A percentile compares a stretch with the other conserved stretches of the same genome.
Conservation (phyloP, 305 asterid genomes). For the Fraxinus latifolia region DNA sequence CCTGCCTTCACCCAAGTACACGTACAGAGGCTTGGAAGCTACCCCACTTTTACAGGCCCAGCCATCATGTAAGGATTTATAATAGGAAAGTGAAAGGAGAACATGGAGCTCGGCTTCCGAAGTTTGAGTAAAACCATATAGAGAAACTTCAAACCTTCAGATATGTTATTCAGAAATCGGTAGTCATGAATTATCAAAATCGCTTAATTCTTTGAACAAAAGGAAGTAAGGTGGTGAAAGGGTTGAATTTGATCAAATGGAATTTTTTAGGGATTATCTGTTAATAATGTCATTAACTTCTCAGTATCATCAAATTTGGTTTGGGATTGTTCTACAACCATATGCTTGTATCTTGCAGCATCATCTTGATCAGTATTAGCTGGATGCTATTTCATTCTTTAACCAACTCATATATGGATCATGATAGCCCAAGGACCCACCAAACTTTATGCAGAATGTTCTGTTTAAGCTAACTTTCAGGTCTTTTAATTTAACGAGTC, state of each 20-base stretch:
- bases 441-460: not conserved
- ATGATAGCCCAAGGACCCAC: not conserved
- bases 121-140: not conserved
- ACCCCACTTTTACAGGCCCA: not conserved
- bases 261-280: not conserved
- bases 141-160: not conserved
- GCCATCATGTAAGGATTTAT: not conserved
- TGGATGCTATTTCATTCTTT: not conserved
- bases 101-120: not conserved
- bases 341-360: not conserved
- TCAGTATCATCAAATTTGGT: not conserved
- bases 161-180: not conserved
- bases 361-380: not conserved
- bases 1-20: not conserved
- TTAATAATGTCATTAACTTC: not conserved
- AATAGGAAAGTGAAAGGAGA: not conserved
- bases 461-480: not conserved
- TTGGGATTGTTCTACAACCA: not conserved
- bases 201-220: not conserved
- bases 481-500: not conserved
- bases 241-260: not conserved
- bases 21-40: not conserved
- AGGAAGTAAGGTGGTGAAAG: not conserved
- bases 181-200: not conserved
- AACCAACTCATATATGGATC: not conserved